phyloP scores from a whole-genome alignment of 305 asterid species.

The Rubia occidens region DNA sequence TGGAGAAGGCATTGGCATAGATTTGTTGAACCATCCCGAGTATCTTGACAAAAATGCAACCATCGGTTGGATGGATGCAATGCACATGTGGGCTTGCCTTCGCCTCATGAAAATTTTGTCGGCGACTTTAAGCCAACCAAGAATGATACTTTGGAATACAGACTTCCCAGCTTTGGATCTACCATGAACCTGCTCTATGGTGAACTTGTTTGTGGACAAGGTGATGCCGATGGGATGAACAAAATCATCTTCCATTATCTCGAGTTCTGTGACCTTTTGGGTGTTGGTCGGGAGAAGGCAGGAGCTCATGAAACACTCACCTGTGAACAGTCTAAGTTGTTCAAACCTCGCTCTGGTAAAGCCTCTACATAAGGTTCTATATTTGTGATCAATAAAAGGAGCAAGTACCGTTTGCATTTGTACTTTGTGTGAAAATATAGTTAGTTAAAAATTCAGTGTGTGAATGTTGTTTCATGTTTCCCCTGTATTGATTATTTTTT shows the following conservation, averaged over 20 bases:
- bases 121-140: constrained; percentile 81
- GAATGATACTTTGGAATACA: constrained; percentile 61
- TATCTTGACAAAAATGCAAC: constrained; percentile 88
- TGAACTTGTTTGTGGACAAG: constrained; percentile 62
- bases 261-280: constrained; percentile 64
- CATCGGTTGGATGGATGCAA: constrained; percentile 73
- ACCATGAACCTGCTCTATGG: constrained; percentile 80
- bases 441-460: neutral
- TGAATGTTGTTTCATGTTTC: neutral
- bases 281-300: constrained; percentile 66
- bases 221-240: constrained; percentile 69
- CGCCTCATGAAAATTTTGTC: constrained; percentile 62
- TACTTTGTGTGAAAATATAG: constrained; percentile 11
- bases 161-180: constrained; percentile 71
- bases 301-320: constrained; percentile 58
- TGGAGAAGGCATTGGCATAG: constrained; percentile 61
- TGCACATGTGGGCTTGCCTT: constrained; percentile 72
- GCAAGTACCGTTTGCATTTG: constrained; percentile 10
- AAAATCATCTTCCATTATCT: constrained; percentile 56
- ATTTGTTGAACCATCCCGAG: constrained; percentile 78
- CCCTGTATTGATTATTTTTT: neutral
- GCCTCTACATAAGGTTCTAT: constrained; percentile 30
- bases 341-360: constrained; percentile 35
- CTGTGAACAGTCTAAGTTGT: constrained; percentile 61
- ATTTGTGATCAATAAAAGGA: constrained; percentile 23